Evolutionary conservation across 192 early-diverging fungal species (phyloP).

Genomic region (Rhizophagus clarus): DNA sequence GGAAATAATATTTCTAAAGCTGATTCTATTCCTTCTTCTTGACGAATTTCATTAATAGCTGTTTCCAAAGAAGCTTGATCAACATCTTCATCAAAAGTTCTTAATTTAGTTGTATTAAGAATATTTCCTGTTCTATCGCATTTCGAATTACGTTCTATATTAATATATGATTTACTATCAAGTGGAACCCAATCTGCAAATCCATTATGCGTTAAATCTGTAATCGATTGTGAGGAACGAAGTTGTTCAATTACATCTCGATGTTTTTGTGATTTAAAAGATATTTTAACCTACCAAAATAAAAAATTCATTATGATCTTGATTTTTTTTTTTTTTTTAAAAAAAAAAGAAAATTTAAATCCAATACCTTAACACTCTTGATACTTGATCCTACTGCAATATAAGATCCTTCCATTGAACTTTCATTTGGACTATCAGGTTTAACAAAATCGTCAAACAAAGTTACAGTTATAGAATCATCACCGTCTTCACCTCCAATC

Average conservation of each 20-base stretch:
- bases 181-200: constrained; percentile 26
- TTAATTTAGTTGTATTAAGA: not conserved
- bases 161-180: not conserved
- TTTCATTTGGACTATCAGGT: not conserved
- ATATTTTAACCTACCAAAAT: constrained; percentile 11
- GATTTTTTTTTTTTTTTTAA: not conserved
- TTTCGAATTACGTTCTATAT: not conserved
- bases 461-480: not conserved
- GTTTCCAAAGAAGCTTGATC: not conserved
- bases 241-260: not conserved
- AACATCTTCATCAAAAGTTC: constrained; percentile 1
- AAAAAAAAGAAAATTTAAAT: not conserved
- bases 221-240: not conserved
- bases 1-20: constrained; percentile 21
- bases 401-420: constrained; percentile 2
- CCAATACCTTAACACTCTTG: not conserved
- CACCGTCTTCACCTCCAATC: not conserved
- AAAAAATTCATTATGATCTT: not conserved
- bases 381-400: not conserved
- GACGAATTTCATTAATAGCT: not conserved
- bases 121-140: not conserved
- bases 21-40: no score
- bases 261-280: not conserved
- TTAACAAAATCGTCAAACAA: not conserved
- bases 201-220: constrained; percentile 10